A percentile compares a stretch with the other conserved stretches of the same genome.
Conservation (phyloP, 208 protist genomes). For the Leishmania lainsoni region DNA sequence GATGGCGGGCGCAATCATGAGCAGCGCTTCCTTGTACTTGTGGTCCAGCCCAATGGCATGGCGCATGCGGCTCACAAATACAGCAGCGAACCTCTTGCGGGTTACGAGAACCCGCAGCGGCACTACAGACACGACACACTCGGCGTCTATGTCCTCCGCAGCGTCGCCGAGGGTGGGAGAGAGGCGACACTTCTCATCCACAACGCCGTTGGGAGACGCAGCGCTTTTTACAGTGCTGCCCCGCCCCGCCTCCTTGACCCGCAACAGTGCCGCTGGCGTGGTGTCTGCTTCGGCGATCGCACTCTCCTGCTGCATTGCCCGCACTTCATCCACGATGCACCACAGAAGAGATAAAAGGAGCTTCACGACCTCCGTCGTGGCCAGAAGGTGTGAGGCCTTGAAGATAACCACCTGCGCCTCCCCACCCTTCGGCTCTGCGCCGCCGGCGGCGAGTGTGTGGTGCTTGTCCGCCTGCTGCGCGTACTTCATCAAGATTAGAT, state of each 20-base stretch:
- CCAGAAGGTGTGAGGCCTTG: constrained; percentile 12
- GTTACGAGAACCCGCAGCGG: not conserved
- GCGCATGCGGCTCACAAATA: constrained; percentile 16
- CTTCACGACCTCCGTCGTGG: constrained; percentile 12
- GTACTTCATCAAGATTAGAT: constrained; percentile 19
- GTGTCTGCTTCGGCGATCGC: not conserved
- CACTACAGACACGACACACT: not conserved
- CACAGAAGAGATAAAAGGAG: constrained; percentile 7
- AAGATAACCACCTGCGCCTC: not conserved
- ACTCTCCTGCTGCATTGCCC: constrained; percentile 1
- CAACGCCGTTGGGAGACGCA: not conserved
- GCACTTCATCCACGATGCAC: constrained; percentile 20
- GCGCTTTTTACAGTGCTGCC: not conserved
- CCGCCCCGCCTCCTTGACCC: not conserved
- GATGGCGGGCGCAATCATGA: constrained; percentile 56
- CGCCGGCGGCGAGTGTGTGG: not conserved
- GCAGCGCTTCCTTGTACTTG: constrained; percentile 36
- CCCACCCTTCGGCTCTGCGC: not conserved
- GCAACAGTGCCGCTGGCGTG: not conserved
- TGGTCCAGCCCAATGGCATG: constrained; percentile 20
- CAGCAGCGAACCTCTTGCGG: not conserved
- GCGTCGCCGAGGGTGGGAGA: not conserved
- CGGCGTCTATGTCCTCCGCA: not conserved
- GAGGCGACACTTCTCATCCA: not conserved
- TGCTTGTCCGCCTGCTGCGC: not conserved